Base-by-base conservation (phyloP, 805 yeast species). In the Torulaspora gathmanii region DNA sequence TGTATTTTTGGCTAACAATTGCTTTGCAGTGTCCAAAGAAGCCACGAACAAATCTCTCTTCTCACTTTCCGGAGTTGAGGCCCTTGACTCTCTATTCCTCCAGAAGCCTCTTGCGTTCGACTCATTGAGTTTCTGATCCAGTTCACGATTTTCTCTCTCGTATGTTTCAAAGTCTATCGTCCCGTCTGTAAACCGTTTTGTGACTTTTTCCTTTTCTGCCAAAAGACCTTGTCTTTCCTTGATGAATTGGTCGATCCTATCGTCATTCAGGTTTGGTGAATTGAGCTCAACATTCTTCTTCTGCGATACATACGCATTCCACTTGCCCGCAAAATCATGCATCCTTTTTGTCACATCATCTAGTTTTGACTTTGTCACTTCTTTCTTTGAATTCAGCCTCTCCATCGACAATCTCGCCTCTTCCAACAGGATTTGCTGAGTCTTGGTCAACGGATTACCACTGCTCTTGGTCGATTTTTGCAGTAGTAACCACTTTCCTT, bases 1-100 rank as follows among this genome's bases (percentile, higher is more conserved):
- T 5, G 47, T 31, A 34, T 53, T 57, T 13, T 53, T 47, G 6
- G 17, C 33, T 3, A 58, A 30, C 16, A 60, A 23, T 16, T 49
- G 40, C 37, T 46, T 49, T 1, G 65, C 65, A 3, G 54, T 51
- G 5, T 44, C 49, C 5, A 60, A 20, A 1, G 63, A 56, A 36
- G 49, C 55, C 5, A 33, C 41, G 40, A 57, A 60, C 22, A 46
- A 34, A 16, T 57, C 48, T 31, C 10, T 31, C n/a, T 15, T 31
- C 34, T 31, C 20, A 16, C 20, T 16, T 4, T 15, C 20, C 17
- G 34, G 34, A 3, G 26, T 20, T 6, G 15, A 7, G 11, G 27
- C 27, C 20, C 19, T 23, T 9, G 37, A 20, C 8, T 9, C 11
- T n/a, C 13, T 19, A 1, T 20, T 25, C 11, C 13, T 15, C 10